Evolutionary conservation across 129 eudicot genomes (phyloP), one percentile per base, ranked within the genome.

Genomic region (Silybum marianum): DNA sequence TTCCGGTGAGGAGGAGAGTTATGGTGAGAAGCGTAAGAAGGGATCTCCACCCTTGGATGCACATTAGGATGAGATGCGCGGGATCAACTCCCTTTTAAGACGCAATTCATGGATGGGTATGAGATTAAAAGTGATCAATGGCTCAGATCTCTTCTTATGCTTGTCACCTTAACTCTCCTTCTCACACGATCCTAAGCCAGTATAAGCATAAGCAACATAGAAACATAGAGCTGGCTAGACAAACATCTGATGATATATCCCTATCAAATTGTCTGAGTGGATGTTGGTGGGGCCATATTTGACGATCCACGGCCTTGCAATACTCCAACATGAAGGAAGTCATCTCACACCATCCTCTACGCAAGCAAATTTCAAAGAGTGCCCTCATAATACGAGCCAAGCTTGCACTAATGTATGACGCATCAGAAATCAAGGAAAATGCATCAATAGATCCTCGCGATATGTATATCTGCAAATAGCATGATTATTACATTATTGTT

Each of bases 341-440:
- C 99, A 93, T 96, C 90, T 96, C 99, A 78, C 97, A 93, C 99
- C 99, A 96, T 74, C 99, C 99, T 90, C 93, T 88, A 23, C 97
- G 97, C 92, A 96, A 67, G 85, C 99, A 96, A 65, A 93, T 93
- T 84, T 96, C 99, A 88, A 96, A 96, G 69, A 96, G 86, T 12
- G 99, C 99, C 75, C 99, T 82, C 93, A 96, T 96, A 24, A 96
- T 96, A 74, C 99, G 98, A 46, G 97, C 99, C 93, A 96, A 85
- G 82, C 99, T 96, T 48, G 99, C 94, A 90, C 97, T 96, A 75
- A 96, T 91, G 81, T 96, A 96, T 42, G 97, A 84, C 46, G 99
- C 98, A 93, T 96, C 99, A 83, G 99, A 96, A 69, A 96, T 58
- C 73, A 96, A 82, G 22, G 99, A 96, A 82, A 96, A 96, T 12